Base-by-base conservation (phyloP, 768 basidiomycete genomes). In the Lactarius indigo region DNA sequence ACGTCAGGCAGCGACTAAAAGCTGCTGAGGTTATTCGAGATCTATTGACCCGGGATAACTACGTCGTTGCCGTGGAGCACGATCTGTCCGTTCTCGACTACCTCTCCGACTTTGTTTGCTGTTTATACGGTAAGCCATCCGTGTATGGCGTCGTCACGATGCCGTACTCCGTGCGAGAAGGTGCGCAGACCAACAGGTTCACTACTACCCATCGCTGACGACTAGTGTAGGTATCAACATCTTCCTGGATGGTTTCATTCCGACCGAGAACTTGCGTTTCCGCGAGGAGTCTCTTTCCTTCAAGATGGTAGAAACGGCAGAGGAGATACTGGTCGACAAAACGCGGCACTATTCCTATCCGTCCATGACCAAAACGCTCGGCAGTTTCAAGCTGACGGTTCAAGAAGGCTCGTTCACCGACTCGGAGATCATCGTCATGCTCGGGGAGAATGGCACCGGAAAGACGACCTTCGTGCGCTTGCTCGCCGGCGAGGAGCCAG, bases 71-170 rank as follows among this genome's bases (percentile, higher is more conserved):
- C 41, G 97, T 99, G 64, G 97, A 99, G 82, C 97, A 99, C 83
- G 97, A 99, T 83, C 79, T 99, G 74, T 96, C 97, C 3, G 96
- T 98, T 42, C 85, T 98, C 57, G 97, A 99, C 77, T 99, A 98
- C 78, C 85, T 98, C 12, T 98, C 96, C 65, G 97, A 99, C 79
- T 99, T 94, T 75, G 89, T 99, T 76, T 99, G 97, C 78, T 94
- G 92, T 79, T 78, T 99, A 41, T 99, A 99, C 78, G 97, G 97
- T 72, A 96, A 95, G 77, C 94, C 95, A 3, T 93, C 92, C 3
- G 92, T 94, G 87, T 98, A 97, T 73, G 95, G 97, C 75, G 97
- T 99, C 37, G 97, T 98, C 15, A 99, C 97, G 6, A 96, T 98
- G 94, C 97, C 97, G 42, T 94, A 88, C 75, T 97, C 96, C 33